Evolutionary conservation across 148 eudicot genomes (phyloP).

Genomic region (Nepenthes mirabilis): DNA sequence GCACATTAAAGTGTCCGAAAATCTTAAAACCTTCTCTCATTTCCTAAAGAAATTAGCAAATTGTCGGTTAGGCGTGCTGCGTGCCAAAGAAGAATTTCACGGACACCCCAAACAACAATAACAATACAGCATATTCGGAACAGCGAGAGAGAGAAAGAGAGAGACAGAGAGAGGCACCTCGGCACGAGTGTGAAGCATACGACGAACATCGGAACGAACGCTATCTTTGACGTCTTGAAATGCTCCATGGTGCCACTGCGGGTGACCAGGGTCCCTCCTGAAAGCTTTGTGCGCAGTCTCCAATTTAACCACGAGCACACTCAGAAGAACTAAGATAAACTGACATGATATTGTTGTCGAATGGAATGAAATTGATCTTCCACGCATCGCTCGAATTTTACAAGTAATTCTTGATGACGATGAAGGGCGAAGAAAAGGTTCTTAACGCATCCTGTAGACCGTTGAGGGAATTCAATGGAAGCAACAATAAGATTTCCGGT

Average conservation of each 20-base stretch:
- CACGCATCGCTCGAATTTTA: too few relatives aligned
- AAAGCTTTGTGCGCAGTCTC: constrained; percentile 53
- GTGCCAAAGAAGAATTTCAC: background rate
- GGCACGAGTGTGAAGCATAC: constrained; percentile 89
- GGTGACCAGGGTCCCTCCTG: constrained; percentile 78
- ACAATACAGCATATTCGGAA: background rate
- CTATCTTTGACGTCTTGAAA: constrained; percentile 75
- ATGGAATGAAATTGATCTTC: background rate
- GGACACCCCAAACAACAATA: constrained; percentile 4
- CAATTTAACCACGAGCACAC: constrained; percentile 5
- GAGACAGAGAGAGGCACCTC: constrained; percentile 34
- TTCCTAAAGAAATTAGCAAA: too few relatives aligned
- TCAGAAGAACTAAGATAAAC: constrained; percentile 1
- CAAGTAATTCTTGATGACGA: too few relatives aligned
- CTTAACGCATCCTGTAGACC: too few relatives aligned
- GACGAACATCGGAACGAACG: constrained; percentile 73
- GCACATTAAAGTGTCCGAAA: too few relatives aligned
- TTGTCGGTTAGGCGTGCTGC: too few relatives aligned
- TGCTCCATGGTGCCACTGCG: constrained; percentile 95
- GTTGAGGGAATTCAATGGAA: too few relatives aligned
- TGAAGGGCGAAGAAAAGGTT: too few relatives aligned
- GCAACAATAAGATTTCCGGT: too few relatives aligned
- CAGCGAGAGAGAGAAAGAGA: background rate
- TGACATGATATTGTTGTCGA: background rate
- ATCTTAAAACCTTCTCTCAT: too few relatives aligned